phyloP scores from a whole-genome alignment of 139 green algal species.

The Zygnema circumcarinatum region DNA sequence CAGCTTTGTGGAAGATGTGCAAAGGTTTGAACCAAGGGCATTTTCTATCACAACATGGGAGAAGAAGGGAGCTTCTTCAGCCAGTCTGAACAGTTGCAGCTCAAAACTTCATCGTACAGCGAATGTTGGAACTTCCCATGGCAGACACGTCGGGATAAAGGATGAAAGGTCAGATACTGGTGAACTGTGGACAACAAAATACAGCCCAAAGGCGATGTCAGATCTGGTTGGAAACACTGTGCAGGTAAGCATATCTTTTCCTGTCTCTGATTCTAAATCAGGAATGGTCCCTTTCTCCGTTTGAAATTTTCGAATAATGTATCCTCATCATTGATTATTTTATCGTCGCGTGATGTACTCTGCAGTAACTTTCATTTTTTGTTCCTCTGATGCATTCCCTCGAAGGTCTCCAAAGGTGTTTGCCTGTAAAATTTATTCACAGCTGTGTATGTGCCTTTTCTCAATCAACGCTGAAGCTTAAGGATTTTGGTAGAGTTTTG shows the following conservation, averaged over 20 bases:
- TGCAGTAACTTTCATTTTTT: too few species aligned
- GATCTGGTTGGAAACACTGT: slow-evolving; percentile 3
- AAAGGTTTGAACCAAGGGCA: background rate
- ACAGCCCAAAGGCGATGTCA: background rate
- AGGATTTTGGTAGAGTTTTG: too few species aligned
- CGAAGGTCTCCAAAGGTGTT: too few species aligned
- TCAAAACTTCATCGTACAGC: background rate
- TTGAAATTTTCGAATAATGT: too few species aligned
- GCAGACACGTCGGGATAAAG: background rate
- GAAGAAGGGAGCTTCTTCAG: background rate
- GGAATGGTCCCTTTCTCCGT: background rate
- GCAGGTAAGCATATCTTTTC: background rate
- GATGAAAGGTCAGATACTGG: background rate
- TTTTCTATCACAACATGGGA: background rate
- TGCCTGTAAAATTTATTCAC: too few species aligned
- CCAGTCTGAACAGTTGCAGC: background rate
- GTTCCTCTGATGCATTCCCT: too few species aligned
- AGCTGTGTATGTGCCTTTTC: too few species aligned
- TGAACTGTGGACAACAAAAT: slow-evolving; percentile 18
- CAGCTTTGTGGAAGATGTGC: background rate
- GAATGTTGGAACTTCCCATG: background rate
- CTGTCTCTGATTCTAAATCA: slow-evolving; percentile 3
- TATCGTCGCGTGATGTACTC: too few species aligned
- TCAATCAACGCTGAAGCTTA: too few species aligned
- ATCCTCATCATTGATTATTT: too few species aligned